Evolutionary conservation across 306 rosid genomes (phyloP).

Genomic region (Aeschynomene evenia): DNA sequence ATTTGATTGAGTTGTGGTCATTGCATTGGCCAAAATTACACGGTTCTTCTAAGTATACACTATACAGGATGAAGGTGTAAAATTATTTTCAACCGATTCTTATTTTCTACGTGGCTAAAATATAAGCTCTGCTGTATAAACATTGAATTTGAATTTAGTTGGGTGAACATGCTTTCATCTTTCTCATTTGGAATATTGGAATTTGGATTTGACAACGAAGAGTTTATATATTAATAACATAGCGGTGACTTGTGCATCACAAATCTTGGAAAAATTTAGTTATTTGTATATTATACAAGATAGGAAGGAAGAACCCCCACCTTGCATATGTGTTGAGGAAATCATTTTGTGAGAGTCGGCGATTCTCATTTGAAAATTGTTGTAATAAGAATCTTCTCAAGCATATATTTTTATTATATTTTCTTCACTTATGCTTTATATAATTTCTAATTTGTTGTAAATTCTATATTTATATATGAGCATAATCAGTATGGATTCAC

Average conservation of each 20-base stretch:
- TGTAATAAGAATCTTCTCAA: neutral
- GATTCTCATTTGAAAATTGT: neutral
- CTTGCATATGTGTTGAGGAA: no score
- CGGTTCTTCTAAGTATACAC: conserved; percentile 41
- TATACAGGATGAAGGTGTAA: conserved; percentile 49
- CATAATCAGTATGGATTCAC: no score
- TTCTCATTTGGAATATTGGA: neutral
- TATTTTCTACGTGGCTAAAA: conserved; percentile 36
- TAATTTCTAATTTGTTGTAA: no score
- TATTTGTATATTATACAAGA: no score
- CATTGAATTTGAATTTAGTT: conserved; percentile 34
- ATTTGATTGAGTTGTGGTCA: conserved; percentile 20
- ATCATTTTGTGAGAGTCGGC: no score
- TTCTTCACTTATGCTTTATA: no score
- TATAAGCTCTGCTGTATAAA: conserved; percentile 27
- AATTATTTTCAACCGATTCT: conserved; percentile 32
- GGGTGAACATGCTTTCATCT: conserved; percentile 4
- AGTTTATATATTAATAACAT: no score
- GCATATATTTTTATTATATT: no score
- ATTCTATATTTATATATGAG: neutral
- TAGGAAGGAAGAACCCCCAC: no score
- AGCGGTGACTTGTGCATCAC: no score
- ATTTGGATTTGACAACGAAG: neutral
- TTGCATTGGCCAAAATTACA: conserved; percentile 15
- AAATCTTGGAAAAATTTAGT: no score